phyloP scores from a whole-genome alignment of 805 yeast species.

The Yamadazyma nakazawae region DNA sequence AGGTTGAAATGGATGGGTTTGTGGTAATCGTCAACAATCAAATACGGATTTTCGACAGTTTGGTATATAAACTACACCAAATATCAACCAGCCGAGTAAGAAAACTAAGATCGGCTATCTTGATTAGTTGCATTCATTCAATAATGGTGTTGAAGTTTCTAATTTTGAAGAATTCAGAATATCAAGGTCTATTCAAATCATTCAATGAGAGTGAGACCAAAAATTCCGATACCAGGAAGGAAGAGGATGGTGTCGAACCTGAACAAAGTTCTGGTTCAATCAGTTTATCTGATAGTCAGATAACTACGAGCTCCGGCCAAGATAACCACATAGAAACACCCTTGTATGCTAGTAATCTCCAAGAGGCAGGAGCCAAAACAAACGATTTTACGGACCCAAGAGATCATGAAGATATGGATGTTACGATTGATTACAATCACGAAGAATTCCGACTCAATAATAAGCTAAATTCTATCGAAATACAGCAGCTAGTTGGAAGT shows the following conservation, averaged over 20 bases:
- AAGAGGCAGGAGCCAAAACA: background rate
- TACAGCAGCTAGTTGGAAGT: constrained; percentile 17
- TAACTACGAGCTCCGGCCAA: background rate
- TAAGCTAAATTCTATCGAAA: constrained; percentile 24
- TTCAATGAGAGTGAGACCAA: no score
- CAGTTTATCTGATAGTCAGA: background rate
- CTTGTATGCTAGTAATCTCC: background rate
- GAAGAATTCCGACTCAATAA: constrained; percentile 5
- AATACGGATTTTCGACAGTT: constrained; percentile 27
- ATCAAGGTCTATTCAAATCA: background rate
- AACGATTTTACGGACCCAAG: background rate
- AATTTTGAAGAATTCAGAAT: constrained; percentile 16
- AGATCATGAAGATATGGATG: constrained; percentile 11
- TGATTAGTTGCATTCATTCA: constrained; percentile 30
- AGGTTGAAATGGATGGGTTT: background rate
- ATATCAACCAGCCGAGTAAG: constrained; percentile 7
- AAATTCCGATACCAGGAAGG: background rate
- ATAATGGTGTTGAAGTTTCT: constrained; percentile 28
- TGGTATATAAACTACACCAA: constrained; percentile 20
- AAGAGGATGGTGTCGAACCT: background rate
- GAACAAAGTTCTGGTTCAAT: background rate
- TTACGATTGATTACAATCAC: constrained; percentile 12
- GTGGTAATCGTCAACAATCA: constrained; percentile 26
- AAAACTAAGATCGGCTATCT: constrained; percentile 18
- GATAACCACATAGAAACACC: background rate